These are phyloP conservation scores for Elaeagnus macrophylla DNA, from an alignment of 306 rosid species.

Conservation along the genomic window DNA sequence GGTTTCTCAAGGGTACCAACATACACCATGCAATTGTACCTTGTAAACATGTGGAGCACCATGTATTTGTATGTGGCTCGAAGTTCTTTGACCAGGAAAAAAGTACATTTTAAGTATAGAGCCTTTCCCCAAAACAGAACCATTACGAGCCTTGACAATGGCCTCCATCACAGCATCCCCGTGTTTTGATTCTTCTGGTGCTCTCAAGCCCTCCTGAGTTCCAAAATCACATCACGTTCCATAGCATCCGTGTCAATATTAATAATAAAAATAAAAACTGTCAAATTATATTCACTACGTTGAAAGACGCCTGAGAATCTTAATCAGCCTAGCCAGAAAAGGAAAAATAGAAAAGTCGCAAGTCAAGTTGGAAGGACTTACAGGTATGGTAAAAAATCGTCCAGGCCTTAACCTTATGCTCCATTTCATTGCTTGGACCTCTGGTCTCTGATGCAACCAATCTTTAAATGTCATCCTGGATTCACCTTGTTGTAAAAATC, in stretches of 20 bases:
- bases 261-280: not conserved
- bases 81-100: conserved; percentile 90
- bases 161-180: conserved; percentile 93
- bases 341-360: not conserved
- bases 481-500: conserved; percentile 64
- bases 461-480: conserved; percentile 64
- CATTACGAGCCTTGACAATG: conserved; percentile 58
- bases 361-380: conserved; percentile 25
- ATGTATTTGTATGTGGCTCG: conserved; percentile 65
- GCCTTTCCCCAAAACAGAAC: conserved; percentile 82
- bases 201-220: conserved; percentile 73
- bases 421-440: conserved; percentile 94
- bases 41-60: conserved; percentile 79
- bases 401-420: conserved; percentile 84
- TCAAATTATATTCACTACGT: not conserved
- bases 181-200: conserved; percentile 73
- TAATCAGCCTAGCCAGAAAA: not conserved
- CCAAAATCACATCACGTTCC: conserved; percentile 19
- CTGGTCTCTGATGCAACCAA: conserved; percentile 83
- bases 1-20: too few relatives aligned
- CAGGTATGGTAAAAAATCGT: conserved; percentile 75
- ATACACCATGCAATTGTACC: conserved; percentile 35
- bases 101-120: conserved; percentile 85
- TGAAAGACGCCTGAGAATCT: conserved; percentile 8
- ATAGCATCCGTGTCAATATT: conserved; percentile 4